Evolutionary conservation across 345 rosid species (phyloP).

Genomic region (Orychophragmus violaceus): DNA sequence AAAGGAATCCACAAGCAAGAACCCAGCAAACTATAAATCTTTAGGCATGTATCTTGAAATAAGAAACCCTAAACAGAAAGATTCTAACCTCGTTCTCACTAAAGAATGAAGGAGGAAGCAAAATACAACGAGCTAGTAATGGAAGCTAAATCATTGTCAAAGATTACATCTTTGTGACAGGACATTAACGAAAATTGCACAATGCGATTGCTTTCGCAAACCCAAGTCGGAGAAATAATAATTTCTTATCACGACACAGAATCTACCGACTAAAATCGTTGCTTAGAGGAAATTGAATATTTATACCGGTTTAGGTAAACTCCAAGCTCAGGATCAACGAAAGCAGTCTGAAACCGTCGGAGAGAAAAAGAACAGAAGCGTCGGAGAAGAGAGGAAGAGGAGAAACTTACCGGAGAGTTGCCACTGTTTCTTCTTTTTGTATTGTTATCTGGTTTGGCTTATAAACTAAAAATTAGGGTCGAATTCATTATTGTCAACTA

Average conservation of each 20-base stretch:
- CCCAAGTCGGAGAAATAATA: background rate
- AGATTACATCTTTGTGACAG: background rate
- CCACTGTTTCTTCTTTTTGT: background rate
- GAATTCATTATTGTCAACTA: background rate
- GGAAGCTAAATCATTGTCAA: constrained; percentile 1
- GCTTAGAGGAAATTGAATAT: background rate
- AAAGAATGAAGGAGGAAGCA: background rate
- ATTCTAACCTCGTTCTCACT: background rate
- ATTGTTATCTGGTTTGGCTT: background rate
- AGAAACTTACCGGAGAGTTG: constrained; percentile 16
- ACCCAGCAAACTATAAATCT: background rate
- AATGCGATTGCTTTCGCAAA: constrained; percentile 1
- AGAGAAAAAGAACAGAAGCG: background rate
- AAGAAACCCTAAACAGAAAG: constrained; percentile 9
- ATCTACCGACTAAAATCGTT: background rate
- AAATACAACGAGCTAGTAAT: background rate
- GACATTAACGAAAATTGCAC: background rate
- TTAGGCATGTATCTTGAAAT: background rate
- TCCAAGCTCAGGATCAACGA: background rate
- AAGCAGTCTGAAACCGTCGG: background rate
- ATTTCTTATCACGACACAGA: background rate
- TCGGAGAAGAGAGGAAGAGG: background rate
- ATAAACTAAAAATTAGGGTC: background rate
- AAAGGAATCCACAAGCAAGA: constrained; percentile 4
- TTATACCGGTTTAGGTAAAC: background rate